Evolutionary conservation across 2,329 filamentous ascomycete species (phyloP).

Genomic region (Penicillium sp.): DNA sequence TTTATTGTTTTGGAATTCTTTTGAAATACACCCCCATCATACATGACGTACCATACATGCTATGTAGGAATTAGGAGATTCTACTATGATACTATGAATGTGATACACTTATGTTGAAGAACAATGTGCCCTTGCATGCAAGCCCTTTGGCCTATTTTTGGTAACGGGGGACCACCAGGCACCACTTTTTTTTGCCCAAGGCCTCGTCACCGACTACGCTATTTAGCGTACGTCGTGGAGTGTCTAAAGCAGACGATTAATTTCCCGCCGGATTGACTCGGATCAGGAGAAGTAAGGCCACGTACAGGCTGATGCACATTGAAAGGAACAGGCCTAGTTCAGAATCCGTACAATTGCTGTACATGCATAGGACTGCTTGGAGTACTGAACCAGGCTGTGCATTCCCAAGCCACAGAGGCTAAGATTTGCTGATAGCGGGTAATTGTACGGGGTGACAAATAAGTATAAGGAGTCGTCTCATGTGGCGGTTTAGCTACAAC

Average conservation of each 20-base stretch:
- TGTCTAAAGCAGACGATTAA: background rate
- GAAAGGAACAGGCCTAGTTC: background rate
- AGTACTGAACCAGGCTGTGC: background rate
- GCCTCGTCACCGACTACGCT: slow-evolving; percentile 21
- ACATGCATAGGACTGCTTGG: background rate
- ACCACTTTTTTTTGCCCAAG: slow-evolving; percentile 20
- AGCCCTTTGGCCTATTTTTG: slow-evolving; percentile 24
- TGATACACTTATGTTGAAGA: background rate
- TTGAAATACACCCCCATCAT: slow-evolving; percentile 1
- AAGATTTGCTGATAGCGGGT: background rate
- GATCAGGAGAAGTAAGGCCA: background rate
- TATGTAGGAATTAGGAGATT: background rate
- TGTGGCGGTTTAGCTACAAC: too few relatives aligned
- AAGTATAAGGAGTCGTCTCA: too few relatives aligned
- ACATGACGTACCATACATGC: background rate
- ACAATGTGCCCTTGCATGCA: background rate
- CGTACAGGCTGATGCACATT: background rate
- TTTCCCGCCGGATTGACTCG: slow-evolving; percentile 3
- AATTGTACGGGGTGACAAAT: background rate
- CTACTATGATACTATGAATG: background rate
- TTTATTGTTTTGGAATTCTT: background rate
- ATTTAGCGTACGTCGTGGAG: background rate
- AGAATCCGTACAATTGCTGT: background rate
- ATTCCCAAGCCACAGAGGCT: slow-evolving; percentile 2
- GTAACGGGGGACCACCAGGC: slow-evolving; percentile 24